Evolutionary conservation across 345 rosid species (phyloP).

Genomic region (Eucalyptus erythrocorys): DNA sequence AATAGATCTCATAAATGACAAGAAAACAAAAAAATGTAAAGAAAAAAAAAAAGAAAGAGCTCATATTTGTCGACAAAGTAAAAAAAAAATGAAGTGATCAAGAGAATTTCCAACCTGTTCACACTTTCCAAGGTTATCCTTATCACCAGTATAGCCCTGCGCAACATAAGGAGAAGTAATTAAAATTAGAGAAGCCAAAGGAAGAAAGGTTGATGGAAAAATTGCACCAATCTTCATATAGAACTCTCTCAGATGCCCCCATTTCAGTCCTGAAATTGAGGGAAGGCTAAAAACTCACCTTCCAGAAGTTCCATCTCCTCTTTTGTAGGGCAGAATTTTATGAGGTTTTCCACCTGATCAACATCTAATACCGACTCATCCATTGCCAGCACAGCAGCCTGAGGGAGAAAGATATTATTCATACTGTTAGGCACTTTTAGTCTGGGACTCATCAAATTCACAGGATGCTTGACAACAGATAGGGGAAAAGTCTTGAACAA

Average conservation of each 20-base stretch:
- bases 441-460: neutral
- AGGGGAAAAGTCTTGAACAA: neutral
- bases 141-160: conserved; percentile 80
- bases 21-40: neutral
- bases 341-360: conserved; percentile 98
- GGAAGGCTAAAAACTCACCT: conserved; percentile 39
- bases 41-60: neutral
- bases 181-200: neutral
- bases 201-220: neutral
- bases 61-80: neutral
- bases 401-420: neutral
- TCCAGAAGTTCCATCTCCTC: conserved; percentile 98
- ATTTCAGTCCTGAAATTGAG: neutral
- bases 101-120: conserved; percentile 63
- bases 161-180: neutral
- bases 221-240: neutral
- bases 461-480: neutral
- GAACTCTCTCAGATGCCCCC: neutral
- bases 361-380: conserved; percentile 84
- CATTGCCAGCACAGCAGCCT: conserved; percentile 98
- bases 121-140: conserved; percentile 78
- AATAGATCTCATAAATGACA: neutral
- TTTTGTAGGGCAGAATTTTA: conserved; percentile 95
- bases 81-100: neutral
- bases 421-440: neutral